Evolutionary conservation across 257 asterid genomes (phyloP), one percentile per base, ranked within the genome.

Genomic region (Fraxinus cuspidata): DNA sequence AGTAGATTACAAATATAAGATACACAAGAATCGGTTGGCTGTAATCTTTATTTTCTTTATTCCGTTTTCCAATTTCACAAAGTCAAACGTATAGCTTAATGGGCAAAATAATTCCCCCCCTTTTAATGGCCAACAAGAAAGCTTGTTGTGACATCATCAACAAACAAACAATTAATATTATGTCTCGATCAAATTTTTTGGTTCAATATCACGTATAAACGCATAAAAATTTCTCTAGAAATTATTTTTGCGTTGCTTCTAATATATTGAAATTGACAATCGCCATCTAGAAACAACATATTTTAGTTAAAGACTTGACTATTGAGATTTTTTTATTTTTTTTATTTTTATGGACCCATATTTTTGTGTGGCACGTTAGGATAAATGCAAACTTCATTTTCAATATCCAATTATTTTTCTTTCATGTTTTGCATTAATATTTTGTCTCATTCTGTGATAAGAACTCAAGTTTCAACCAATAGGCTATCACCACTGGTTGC

Each of bases 361-460:
- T 63, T 74, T 2, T 49, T 64, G 35, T 32, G 67, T 69, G 78
- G 74, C 83, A 77, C 77, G 37, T 70, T 70, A 19, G 38, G 71
- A 81, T 81, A 83, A 84, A 80, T 32, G 31, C 86, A 79, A 51
- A 74, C 82, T 77, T 82, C 86, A 78, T 82, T 86, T 78, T 82
- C 87, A 58, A 40, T 51, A 79, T 74, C 72, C 51, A 40, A 32
- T 71, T 65, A 67, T 77, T 40, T 73, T 71, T 7, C 29, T 64
- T 47, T 53, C 73, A 40, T 73, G 77, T 87, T 74, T 75, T 32
- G 42, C 66, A 80, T 70, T 66, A 78, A 82, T 47, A 37, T 72
- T 86, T 82, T 81, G 74, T 75, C 69, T 71, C 56, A 56, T 78
- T 71, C 75, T 51, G 38, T 47, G 79, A 81, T 76, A 78, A 79